Percentiles rank a stretch among this genome's conserved stretches.
These are phyloP conservation scores for Pythium myriotylum DNA, from an alignment of 352 stramenopile species.

Conservation along the genomic window DNA sequence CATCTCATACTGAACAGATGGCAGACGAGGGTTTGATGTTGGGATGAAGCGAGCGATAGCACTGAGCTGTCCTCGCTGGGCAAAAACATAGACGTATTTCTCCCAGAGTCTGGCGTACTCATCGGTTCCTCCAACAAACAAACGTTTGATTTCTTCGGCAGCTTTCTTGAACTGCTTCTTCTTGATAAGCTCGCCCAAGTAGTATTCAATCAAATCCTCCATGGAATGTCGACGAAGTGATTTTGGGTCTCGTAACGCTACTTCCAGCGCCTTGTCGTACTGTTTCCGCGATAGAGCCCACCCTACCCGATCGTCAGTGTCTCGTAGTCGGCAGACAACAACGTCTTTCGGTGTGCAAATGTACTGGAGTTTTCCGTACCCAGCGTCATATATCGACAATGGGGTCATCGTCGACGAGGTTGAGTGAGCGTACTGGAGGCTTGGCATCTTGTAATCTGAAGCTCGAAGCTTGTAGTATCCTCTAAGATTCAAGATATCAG, in stretches of 20 bases:
- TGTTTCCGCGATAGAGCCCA: slow-evolving; percentile 70
- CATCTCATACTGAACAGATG: slow-evolving; percentile 82
- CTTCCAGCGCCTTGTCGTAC: slow-evolving; percentile 58
- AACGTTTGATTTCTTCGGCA: slow-evolving; percentile 70
- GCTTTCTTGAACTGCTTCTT: slow-evolving; percentile 74
- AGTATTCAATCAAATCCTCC: slow-evolving; percentile 74
- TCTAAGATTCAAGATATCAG: slow-evolving; percentile 74
- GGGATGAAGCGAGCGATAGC: slow-evolving; percentile 75
- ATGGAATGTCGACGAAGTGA: slow-evolving; percentile 57
- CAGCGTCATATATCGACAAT: slow-evolving; percentile 69
- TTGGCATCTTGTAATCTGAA: slow-evolving; percentile 83
- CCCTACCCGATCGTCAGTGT: slow-evolving; percentile 76
- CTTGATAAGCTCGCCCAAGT: slow-evolving; percentile 71
- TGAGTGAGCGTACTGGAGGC: slow-evolving; percentile 55
- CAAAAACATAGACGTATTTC: slow-evolving; percentile 89
- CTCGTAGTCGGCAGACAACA: slow-evolving; percentile 78
- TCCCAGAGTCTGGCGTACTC: slow-evolving; percentile 75
- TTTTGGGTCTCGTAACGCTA: slow-evolving; percentile 63
- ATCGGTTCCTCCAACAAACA: slow-evolving; percentile 52
- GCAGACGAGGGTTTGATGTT: slow-evolving; percentile 69
- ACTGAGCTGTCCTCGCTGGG: slow-evolving; percentile 70
- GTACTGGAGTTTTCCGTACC: slow-evolving; percentile 66
- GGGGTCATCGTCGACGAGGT: slow-evolving; percentile 7
- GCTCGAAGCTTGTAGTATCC: slow-evolving; percentile 76
- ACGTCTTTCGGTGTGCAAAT: slow-evolving; percentile 86